phyloP scores from a whole-genome alignment of 2,329 filamentous ascomycete species.

The Apiospora koreana region DNA sequence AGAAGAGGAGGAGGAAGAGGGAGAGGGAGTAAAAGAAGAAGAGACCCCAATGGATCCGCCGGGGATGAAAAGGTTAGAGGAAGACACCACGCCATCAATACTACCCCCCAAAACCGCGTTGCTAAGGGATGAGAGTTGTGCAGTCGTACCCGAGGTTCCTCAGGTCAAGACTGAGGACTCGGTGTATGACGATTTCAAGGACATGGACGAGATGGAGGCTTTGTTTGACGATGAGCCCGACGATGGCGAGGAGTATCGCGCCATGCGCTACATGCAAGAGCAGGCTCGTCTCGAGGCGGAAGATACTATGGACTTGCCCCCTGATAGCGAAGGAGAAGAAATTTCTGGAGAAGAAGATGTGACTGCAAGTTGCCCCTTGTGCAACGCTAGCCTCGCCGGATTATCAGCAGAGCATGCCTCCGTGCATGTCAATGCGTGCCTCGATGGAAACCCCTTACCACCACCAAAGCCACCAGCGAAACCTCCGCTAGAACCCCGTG shows the following conservation, averaged over 20 bases:
- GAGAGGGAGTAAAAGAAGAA: no score
- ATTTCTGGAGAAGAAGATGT: slow-evolving; percentile 32
- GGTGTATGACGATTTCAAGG: slow-evolving; percentile 35
- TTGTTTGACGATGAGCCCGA: slow-evolving; percentile 51
- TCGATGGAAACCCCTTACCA: slow-evolving; percentile 77
- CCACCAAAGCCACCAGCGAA: slow-evolving; percentile 44
- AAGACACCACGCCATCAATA: slow-evolving; percentile 15
- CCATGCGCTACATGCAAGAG: slow-evolving; percentile 73
- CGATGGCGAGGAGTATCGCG: slow-evolving; percentile 65
- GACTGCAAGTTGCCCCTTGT: slow-evolving; percentile 71
- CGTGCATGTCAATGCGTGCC: slow-evolving; percentile 87
- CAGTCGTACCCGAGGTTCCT: slow-evolving; percentile 21
- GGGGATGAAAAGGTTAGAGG: slow-evolving; percentile 14
- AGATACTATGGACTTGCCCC: slow-evolving; percentile 46
- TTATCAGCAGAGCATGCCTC: slow-evolving; percentile 68
- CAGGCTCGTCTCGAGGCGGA: slow-evolving; percentile 68
- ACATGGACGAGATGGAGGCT: slow-evolving; percentile 54
- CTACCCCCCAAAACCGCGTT: slow-evolving; percentile 20
- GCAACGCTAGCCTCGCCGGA: slow-evolving; percentile 63
- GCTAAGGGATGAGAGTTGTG: slow-evolving; percentile 28
- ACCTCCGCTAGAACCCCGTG: slow-evolving; percentile 25
- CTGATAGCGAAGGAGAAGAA: slow-evolving; percentile 33
- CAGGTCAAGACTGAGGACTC: slow-evolving; percentile 23
- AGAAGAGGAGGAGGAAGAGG: no score
- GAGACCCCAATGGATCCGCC: not conserved